phyloP scores from a whole-genome alignment of 2,329 filamentous ascomycete species.

The Xylaria sp. region DNA sequence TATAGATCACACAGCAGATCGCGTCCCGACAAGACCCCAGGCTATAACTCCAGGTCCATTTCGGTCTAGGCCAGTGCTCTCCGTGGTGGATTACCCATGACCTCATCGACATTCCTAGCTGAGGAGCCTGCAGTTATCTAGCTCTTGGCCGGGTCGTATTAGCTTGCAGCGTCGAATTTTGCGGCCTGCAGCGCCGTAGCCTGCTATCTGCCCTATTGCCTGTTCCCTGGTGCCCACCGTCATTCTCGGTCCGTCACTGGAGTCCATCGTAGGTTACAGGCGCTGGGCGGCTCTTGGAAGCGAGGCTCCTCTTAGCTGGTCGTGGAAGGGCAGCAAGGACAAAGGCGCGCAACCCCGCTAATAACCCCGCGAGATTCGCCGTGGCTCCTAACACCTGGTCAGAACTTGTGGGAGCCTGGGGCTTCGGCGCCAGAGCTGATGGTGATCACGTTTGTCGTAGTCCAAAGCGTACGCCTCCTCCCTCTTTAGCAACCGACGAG shows the following conservation, averaged over 20 bases:
- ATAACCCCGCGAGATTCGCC: slow-evolving; percentile 51
- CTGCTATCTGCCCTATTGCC: slow-evolving; percentile 3
- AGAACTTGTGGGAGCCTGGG: slow-evolving; percentile 44
- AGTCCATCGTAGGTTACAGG: slow-evolving; percentile 29
- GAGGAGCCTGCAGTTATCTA: slow-evolving; percentile 19
- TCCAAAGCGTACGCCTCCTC: slow-evolving; percentile 14
- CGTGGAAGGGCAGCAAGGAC: slow-evolving; percentile 24
- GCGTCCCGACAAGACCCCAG: background rate
- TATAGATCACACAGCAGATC: slow-evolving; percentile 14
- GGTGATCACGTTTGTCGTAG: slow-evolving; percentile 35
- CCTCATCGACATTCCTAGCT: slow-evolving; percentile 40
- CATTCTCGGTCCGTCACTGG: slow-evolving; percentile 36
- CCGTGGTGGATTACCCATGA: slow-evolving; percentile 43
- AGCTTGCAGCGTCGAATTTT: slow-evolving; percentile 31
- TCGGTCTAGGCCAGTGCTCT: slow-evolving; percentile 36
- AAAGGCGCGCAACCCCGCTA: slow-evolving; percentile 45
- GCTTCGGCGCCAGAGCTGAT: slow-evolving; percentile 48
- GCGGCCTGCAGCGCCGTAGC: slow-evolving; percentile 18
- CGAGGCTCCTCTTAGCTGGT: slow-evolving; percentile 17
- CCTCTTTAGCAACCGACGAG: slow-evolving; percentile 28
- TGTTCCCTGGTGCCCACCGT: slow-evolving; percentile 25
- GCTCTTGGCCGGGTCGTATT: slow-evolving; percentile 27
- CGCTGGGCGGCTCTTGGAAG: slow-evolving; percentile 32
- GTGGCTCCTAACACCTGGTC: slow-evolving; percentile 45
- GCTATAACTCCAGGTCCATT: slow-evolving; percentile 8